Base-by-base conservation (phyloP, 805 yeast species). In the Nematodospora valgi region DNA sequence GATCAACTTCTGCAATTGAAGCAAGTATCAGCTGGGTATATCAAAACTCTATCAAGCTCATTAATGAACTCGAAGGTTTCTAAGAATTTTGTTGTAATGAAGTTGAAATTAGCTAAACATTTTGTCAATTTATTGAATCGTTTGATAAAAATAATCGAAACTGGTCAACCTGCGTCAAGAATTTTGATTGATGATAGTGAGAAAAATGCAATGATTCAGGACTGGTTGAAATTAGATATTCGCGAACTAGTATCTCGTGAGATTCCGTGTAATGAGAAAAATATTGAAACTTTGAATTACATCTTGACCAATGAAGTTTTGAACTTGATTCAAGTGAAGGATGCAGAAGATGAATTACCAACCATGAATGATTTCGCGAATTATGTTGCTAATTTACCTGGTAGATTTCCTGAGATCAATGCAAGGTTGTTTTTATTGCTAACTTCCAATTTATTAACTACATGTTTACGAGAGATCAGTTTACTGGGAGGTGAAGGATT, bases 401-500 rank as follows among this genome's bases (percentile, higher is more conserved):
- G 54, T 3, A 56, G 62, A 28, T 78, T 81, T 46, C 59, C 69
- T 3, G 59, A 63, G n/a, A 59, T 70, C 9, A 69, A 78, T 31
- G 78, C 88, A 1, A 63, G 79, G 37, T 52, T 78, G 32, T 76
- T 80, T 45, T 47, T 79, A 14, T 56, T 81, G 32, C 67, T 76
- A 30, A 57, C 74, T 29, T 73, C 74, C 31, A 70, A 78, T 8
- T 48, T 80, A 7, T 59, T 79, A 32, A 78, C 83, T 5, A 67
- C 78, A 10, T 74, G 82, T 13, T 58, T 80, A 26, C 62, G 86
- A 41, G 86, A 81, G 46, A 68, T 82, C 40, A 74, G 82, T 22
- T 59, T 76, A 37, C 64, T 64, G 16, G 78, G 79, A 2, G 79
- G 78, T 6, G 69, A 70, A 27, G 72, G 81, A 2, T 80, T 83